These are phyloP conservation scores for Starmerella apis DNA, from an alignment of 805 yeast species.

Conservation along the genomic window DNA sequence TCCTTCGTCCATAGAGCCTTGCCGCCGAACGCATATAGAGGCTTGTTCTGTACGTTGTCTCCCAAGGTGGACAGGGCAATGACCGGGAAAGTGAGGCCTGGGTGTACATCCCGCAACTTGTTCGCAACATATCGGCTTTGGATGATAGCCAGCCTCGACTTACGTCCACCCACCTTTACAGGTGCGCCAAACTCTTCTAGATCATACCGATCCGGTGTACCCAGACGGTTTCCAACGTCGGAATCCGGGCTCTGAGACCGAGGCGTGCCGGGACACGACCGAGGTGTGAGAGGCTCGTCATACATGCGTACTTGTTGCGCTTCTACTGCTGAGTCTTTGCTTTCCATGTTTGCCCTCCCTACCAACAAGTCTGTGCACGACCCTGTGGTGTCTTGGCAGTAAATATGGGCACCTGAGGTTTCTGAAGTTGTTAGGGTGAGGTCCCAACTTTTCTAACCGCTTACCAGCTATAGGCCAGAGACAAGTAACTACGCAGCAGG, in stretches of 20 bases:
- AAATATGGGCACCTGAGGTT: background rate
- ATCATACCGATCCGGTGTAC: constrained; percentile 28
- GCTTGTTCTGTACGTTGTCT: constrained; percentile 73
- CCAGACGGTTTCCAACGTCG: constrained; percentile 15
- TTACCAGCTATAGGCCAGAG: constrained; percentile 8
- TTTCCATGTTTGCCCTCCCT: constrained; percentile 1
- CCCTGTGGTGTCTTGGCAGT: background rate
- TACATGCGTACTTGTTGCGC: background rate
- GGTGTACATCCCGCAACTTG: constrained; percentile 48
- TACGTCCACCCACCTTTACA: constrained; percentile 66
- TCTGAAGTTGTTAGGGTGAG: background rate
- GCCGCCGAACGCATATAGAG: constrained; percentile 91
- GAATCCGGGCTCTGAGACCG: background rate
- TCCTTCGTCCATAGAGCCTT: constrained; percentile 95
- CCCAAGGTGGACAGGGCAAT: constrained; percentile 79
- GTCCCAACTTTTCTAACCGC: constrained; percentile 5
- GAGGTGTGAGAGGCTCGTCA: constrained; percentile 7
- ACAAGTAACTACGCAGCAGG: background rate
- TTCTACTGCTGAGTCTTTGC: background rate
- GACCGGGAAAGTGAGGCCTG: constrained; percentile 61
- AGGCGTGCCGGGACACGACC: constrained; percentile 12
- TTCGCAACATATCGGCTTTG: constrained; percentile 70
- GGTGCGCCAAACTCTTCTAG: constrained; percentile 25
- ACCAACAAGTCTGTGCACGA: background rate
- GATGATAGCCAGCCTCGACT: constrained; percentile 73